Evolutionary conservation across 805 yeast species (phyloP).

Genomic region (Yarrowia yakushimensis): DNA sequence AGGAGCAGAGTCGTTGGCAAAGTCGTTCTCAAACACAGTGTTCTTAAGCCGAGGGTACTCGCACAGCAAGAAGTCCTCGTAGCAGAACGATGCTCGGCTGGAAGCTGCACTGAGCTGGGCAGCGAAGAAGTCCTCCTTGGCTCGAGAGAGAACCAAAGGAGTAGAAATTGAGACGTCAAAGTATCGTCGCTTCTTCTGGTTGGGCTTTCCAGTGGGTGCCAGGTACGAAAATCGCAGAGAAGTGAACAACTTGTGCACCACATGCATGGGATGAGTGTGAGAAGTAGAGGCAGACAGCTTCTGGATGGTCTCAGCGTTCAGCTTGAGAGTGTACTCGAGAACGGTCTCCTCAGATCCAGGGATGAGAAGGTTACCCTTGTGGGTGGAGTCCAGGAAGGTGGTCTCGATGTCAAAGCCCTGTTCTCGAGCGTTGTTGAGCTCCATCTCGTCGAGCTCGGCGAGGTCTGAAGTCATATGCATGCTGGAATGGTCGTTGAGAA

Average conservation of each 20-base stretch:
- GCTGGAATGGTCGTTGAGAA: neutral
- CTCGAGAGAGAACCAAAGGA: slow-evolving; percentile 22
- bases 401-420: slow-evolving; percentile 15
- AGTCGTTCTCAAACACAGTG: slow-evolving; percentile 20
- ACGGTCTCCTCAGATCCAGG: slow-evolving; percentile 16
- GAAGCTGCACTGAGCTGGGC: neutral
- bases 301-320: neutral
- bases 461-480: slow-evolving; percentile 10
- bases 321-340: slow-evolving; percentile 11
- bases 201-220: slow-evolving; percentile 20
- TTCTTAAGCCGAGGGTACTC: slow-evolving; percentile 23
- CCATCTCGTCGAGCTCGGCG: slow-evolving; percentile 10
- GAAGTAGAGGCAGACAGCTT: slow-evolving; percentile 18
- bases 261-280: neutral
- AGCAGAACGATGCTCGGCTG: neutral
- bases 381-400: slow-evolving; percentile 11
- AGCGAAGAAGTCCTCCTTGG: neutral
- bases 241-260: slow-evolving; percentile 13
- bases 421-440: slow-evolving; percentile 10
- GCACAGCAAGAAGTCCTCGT: slow-evolving; percentile 18
- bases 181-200: slow-evolving; percentile 22
- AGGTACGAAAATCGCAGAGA: slow-evolving; percentile 24
- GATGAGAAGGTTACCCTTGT: slow-evolving; percentile 8
- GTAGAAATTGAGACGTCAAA: slow-evolving; percentile 25
- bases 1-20: slow-evolving; percentile 24